Evolutionary conservation across 345 rosid species (phyloP), one percentile per base, ranked within the genome.

Genomic region (Salix caprea): DNA sequence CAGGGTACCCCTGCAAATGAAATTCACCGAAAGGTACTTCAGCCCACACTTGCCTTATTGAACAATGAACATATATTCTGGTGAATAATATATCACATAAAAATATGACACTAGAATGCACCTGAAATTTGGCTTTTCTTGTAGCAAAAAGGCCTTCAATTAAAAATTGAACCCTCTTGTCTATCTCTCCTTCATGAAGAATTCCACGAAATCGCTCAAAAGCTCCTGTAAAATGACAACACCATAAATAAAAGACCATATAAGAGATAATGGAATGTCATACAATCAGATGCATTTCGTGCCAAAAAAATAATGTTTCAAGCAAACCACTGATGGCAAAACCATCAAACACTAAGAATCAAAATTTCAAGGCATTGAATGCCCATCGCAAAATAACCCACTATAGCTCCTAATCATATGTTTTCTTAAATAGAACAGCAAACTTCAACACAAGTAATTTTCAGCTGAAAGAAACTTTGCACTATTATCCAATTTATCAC

Each of bases 181-280:
- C 97, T 24, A 93, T 96, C 85, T 96, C 97, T 82, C 98, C 99
- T 85, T 96, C 99, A 78, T 91, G 98, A 76, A 96, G 91, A 71
- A 95, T 93, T 54, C 97, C 98, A 67, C 94, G 97, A 79, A 95
- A 93, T 61, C 98, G 87, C 82, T 95, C 98, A 88, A 95, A 93
- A 69, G 91, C 91, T 62, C 96, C 99, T 95, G 88, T 19, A 82
- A 34, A 74, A 68, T 76, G 56, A 46, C 67, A 82, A 64, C 74
- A 69, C 61, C 23, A n/a, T 30, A 28, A 73, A 64, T n/a, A 15
- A 12, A 36, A 52, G 12, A 30, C 42, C 11, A 16, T n/a, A 15
- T 52, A 52, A 40, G 24, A 23, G n/a, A 54, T 13, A 7, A 16
- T 9, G 5, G 40, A 39, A 62, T 28, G 30, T 37, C 48, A 54